These are phyloP conservation scores for Carex scoparia DNA, from an alignment of 176 grass and related monocot species.

Conservation along the genomic window DNA sequence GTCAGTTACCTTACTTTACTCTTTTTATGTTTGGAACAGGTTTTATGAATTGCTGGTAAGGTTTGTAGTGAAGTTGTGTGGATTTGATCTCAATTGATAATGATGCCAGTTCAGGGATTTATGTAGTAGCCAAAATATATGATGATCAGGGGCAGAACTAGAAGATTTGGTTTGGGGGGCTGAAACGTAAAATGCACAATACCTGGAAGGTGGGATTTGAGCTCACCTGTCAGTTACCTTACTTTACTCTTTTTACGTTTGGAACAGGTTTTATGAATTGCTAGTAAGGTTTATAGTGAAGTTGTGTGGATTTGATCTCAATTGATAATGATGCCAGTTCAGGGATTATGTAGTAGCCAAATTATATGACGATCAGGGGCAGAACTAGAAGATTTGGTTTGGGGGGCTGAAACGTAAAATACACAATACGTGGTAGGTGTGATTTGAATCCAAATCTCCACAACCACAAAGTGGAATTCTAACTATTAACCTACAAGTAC, in stretches of 20 bases:
- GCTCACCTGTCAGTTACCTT: slow-evolving; percentile 24
- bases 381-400: too few species aligned
- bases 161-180: too few species aligned
- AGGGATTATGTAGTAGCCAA: background rate
- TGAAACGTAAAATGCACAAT: too few species aligned
- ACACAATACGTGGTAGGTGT: too few species aligned
- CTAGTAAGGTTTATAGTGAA: background rate
- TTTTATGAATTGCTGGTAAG: background rate
- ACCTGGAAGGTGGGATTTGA: background rate
- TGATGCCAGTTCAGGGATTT: background rate
- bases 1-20: background rate
- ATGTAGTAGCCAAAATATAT: background rate
- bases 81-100: background rate
- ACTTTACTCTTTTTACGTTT: background rate
- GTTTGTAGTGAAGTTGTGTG: background rate
- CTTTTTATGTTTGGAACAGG: background rate
- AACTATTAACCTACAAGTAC: too few species aligned
- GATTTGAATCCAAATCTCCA: too few species aligned
- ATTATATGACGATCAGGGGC: background rate
- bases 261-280: background rate
- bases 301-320: background rate
- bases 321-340: background rate
- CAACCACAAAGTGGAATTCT: too few species aligned
- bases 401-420: too few species aligned
- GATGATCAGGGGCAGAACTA: too few species aligned